Evolutionary conservation across 768 basidiomycete genomes (phyloP).

Genomic region (Asterophora lycoperdoides): DNA sequence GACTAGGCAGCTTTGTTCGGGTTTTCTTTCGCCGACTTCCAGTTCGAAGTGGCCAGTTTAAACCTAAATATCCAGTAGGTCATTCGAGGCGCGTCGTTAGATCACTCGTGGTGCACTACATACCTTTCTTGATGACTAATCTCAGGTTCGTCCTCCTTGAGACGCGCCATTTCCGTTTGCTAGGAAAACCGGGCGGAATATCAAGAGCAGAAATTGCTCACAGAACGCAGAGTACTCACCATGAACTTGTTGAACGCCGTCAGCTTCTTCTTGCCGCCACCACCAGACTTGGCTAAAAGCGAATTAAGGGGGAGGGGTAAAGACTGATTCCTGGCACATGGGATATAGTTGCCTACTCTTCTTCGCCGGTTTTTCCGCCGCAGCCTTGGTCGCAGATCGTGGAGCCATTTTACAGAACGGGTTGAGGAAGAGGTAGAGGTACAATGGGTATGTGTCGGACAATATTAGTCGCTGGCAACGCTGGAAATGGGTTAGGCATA

Average conservation of each 20-base stretch:
- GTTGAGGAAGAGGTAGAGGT: not conserved
- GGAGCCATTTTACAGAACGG: constrained; percentile 36
- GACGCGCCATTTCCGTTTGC: constrained; percentile 74
- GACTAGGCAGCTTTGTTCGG: constrained; percentile 39
- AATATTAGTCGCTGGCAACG: not conserved
- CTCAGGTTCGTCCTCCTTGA: constrained; percentile 72
- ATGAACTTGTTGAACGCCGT: constrained; percentile 77
- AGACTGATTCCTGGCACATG: constrained; percentile 11
- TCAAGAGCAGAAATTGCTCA: not conserved
- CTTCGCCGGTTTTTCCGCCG: constrained; percentile 46
- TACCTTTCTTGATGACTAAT: constrained; percentile 74
- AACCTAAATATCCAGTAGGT: constrained; percentile 40
- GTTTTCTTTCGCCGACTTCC: constrained; percentile 73
- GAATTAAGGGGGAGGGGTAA: constrained; percentile 14
- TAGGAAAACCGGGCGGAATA: constrained; percentile 28
- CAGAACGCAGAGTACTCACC: constrained; percentile 26
- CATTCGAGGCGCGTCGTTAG: constrained; percentile 1
- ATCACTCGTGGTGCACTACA: constrained; percentile 16
- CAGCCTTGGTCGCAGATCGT: constrained; percentile 35
- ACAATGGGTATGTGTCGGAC: not conserved
- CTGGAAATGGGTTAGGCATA: constrained; percentile 13
- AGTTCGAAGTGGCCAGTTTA: constrained; percentile 70
- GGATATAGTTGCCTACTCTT: constrained; percentile 44
- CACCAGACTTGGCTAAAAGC: constrained; percentile 44
- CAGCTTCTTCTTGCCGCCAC: constrained; percentile 55